Percentiles rank a stretch among this genome's conserved stretches.
phyloP scores from a whole-genome alignment of 495 filamentous ascomycete genomes.

The Hyaloscypha bicolor region DNA sequence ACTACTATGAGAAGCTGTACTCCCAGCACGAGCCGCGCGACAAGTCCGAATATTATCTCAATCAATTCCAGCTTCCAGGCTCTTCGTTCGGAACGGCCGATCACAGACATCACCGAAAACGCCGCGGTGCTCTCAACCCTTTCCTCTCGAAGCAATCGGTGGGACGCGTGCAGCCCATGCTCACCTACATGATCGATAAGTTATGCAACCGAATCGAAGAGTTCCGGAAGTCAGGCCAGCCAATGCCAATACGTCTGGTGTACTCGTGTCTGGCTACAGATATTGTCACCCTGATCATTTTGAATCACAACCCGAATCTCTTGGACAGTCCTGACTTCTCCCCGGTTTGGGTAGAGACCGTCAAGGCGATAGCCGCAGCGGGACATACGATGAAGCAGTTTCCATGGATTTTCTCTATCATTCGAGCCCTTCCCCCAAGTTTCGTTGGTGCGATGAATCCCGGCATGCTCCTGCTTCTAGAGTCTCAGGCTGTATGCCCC shows the following conservation, averaged over 20 bases:
- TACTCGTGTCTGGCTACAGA: conserved; percentile 26
- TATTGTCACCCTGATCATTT: conserved; percentile 1
- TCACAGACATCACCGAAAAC: conserved; percentile 44
- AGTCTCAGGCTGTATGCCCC: background rate
- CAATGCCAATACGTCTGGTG: conserved; percentile 3
- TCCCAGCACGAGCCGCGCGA: background rate
- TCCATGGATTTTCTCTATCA: conserved; percentile 4
- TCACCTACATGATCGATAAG: conserved; percentile 12
- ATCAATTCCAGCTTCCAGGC: background rate
- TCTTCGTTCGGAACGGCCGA: conserved; percentile 46
- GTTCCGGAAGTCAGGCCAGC: background rate
- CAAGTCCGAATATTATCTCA: background rate
- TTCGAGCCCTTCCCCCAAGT: background rate
- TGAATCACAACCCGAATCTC: conserved; percentile 7
- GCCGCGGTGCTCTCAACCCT: conserved; percentile 39
- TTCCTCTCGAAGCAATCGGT: conserved; percentile 37
- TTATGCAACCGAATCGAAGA: conserved; percentile 13
- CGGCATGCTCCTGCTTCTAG: background rate
- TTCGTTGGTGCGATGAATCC: background rate
- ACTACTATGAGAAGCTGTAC: conserved; percentile 54
- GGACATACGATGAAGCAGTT: conserved; percentile 21
- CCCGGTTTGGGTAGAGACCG: conserved; percentile 16
- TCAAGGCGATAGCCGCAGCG: background rate
- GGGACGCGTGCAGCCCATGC: conserved; percentile 7
- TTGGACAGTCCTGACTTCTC: conserved; percentile 23